Base-by-base conservation (phyloP, 768 basidiomycete species). In the Boletus huronensis region DNA sequence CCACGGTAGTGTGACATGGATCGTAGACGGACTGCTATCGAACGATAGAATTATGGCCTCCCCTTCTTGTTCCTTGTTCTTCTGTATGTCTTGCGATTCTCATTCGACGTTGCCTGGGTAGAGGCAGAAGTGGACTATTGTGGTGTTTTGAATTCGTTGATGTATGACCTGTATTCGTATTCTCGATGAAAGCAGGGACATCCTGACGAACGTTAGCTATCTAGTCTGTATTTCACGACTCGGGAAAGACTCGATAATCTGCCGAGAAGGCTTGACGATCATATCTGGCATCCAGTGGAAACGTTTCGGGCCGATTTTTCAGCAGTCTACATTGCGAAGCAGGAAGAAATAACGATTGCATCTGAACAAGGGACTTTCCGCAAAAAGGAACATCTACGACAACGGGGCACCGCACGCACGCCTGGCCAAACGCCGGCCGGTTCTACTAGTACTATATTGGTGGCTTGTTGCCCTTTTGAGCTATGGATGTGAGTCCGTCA, bases 391-490 rank as follows among this genome's bases (percentile, higher is more conserved):
- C 6, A 10, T 52, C 40, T 43, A 47, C 34, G 17, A 42, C 14
- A n/a, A 10, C 0, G 41, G 7, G 21, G 11, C 10, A 13, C 23
- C 38, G 4, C 36, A n/a, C 14, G 7, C 25, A 34, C 17, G 26
- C 23, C 23, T 25, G 23, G 23, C 13, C n/a, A 17, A 41, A 44
- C n/a, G 6, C 45, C 40, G 2, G 21, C 40, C 13, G 13, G 38
- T 26, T 16, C 26, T 32, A 14, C 32, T 36, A 7, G 34, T 21
- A 9, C 34, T 61, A 63, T 59, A 56, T 50, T 2, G 55, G 58
- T 14, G 72, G 71, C 59, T 75, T 77, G 64, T 65, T 68, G 25
- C 74, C 74, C 57, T 73, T 76, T 74, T 77, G 76, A 50, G 76
- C 76, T 77, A 57, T 4, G 1, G 3, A 29, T 8, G 17, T 23